Evolutionary conservation across 2,329 filamentous ascomycete species (phyloP).

Genomic region (Diaporthe vaccinii): DNA sequence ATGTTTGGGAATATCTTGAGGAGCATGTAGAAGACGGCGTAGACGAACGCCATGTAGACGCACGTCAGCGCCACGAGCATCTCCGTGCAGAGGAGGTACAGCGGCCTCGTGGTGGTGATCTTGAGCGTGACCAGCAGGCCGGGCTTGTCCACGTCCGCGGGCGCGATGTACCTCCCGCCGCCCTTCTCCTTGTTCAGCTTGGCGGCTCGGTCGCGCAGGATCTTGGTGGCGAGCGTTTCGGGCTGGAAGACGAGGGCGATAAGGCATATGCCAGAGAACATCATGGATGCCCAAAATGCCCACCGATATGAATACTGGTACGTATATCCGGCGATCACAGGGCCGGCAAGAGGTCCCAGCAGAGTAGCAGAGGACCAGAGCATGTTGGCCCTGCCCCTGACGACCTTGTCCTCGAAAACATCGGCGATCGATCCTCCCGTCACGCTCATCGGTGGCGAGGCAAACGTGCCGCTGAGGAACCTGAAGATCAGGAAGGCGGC

Average conservation of each 20-base stretch:
- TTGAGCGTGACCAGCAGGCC: slow-evolving; percentile 42
- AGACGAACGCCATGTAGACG: slow-evolving; percentile 50
- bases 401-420: slow-evolving; percentile 43
- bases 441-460: slow-evolving; percentile 46
- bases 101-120: slow-evolving; percentile 48
- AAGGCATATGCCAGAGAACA: slow-evolving; percentile 42
- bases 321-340: slow-evolving; percentile 45
- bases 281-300: slow-evolving; percentile 46
- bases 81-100: slow-evolving; percentile 49
- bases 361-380: slow-evolving; percentile 45
- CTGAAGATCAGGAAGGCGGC: slow-evolving; percentile 44
- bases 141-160: slow-evolving; percentile 42
- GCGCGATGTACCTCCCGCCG: slow-evolving; percentile 42
- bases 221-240: slow-evolving; percentile 46
- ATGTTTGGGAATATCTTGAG: slow-evolving; percentile 45
- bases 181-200: slow-evolving; percentile 45
- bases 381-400: slow-evolving; percentile 46
- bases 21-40: slow-evolving; percentile 51
- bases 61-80: slow-evolving; percentile 49
- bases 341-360: slow-evolving; percentile 46
- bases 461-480: slow-evolving; percentile 45
- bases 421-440: slow-evolving; percentile 47
- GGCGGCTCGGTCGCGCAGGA: slow-evolving; percentile 44
- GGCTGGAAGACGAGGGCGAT: slow-evolving; percentile 42
- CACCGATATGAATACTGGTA: slow-evolving; percentile 45